These are phyloP conservation scores for Anisodus acutangulus DNA, from an alignment of 257 asterid species.

Conservation along the genomic window DNA sequence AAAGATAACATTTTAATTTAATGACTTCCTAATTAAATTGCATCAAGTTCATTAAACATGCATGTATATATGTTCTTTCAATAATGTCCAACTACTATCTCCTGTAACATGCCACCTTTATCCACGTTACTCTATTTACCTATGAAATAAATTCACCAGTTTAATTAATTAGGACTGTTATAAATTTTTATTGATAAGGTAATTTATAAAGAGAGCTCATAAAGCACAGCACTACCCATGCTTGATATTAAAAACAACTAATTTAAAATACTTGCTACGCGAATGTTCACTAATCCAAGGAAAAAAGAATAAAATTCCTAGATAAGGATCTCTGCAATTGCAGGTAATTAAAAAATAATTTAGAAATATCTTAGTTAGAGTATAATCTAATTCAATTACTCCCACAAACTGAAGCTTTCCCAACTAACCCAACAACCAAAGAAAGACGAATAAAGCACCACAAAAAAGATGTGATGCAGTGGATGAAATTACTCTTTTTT, in stretches of 20 bases:
- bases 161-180: too few relatives aligned
- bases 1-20: not conserved
- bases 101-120: not conserved
- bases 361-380: not conserved
- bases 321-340: not conserved
- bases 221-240: not conserved
- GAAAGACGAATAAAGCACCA: not conserved
- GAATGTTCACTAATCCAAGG: not conserved
- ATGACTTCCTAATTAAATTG: not conserved
- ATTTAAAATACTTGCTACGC: not conserved
- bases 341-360: not conserved
- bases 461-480: too few relatives aligned
- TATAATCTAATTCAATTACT: not conserved
- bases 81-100: not conserved
- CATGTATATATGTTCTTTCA: not conserved
- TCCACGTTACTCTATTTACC: not conserved
- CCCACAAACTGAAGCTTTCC: not conserved
- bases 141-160: too few relatives aligned
- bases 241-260: not conserved
- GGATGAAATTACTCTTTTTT: too few relatives aligned
- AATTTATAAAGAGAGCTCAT: not conserved
- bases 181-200: not conserved
- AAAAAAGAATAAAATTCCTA: not conserved
- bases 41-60: constrained; percentile 2
- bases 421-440: not conserved